Conservation (phyloP, 768 basidiomycete genomes). For the Porphyrellus cyaneotinctus region DNA sequence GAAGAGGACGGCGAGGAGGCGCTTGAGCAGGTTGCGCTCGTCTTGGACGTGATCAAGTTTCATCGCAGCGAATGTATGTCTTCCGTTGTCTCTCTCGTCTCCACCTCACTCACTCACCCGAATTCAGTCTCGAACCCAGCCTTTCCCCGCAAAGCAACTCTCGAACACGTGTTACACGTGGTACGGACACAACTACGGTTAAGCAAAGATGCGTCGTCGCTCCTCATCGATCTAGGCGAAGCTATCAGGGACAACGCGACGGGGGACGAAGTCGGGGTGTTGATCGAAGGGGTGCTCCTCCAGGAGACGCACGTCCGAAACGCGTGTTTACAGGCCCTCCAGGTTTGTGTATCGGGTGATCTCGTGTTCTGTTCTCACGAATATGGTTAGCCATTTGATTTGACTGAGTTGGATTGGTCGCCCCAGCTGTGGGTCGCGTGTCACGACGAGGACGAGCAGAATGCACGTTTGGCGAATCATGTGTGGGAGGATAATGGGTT, state of each 20-base stretch:
- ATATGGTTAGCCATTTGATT: slow-evolving; percentile 71
- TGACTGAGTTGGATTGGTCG: slow-evolving; percentile 93
- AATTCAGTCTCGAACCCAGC: slow-evolving; percentile 59
- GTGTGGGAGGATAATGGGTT: slow-evolving; percentile 96
- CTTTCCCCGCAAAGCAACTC: slow-evolving; percentile 71
- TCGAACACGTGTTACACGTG: slow-evolving; percentile 65
- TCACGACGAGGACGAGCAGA: slow-evolving; percentile 89
- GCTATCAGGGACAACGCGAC: slow-evolving; percentile 67
- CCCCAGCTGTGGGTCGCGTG: slow-evolving; percentile 82
- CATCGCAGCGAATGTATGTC: slow-evolving; percentile 31
- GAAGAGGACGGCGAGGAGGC: slow-evolving; percentile 49
- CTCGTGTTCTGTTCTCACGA: no score
- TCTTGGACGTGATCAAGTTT: slow-evolving; percentile 38
- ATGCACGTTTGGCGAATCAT: slow-evolving; percentile 71
- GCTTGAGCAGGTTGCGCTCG: slow-evolving; percentile 76
- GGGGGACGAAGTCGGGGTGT: slow-evolving; percentile 54
- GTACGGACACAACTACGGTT: slow-evolving; percentile 77
- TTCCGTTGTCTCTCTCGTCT: neutral
- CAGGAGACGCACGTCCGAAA: slow-evolving; percentile 87
- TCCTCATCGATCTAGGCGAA: slow-evolving; percentile 76
- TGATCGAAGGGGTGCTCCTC: slow-evolving; percentile 72
- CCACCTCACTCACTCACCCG: neutral
- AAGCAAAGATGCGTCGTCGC: slow-evolving; percentile 77
- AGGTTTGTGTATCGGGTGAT: slow-evolving; percentile 42
- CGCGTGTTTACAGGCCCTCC: slow-evolving; percentile 85